Percentiles rank a stretch among this genome's conserved stretches.
Evolutionary conservation across 2,329 filamentous ascomycete species (phyloP).

Genomic region (Aspergillus piperis): DNA sequence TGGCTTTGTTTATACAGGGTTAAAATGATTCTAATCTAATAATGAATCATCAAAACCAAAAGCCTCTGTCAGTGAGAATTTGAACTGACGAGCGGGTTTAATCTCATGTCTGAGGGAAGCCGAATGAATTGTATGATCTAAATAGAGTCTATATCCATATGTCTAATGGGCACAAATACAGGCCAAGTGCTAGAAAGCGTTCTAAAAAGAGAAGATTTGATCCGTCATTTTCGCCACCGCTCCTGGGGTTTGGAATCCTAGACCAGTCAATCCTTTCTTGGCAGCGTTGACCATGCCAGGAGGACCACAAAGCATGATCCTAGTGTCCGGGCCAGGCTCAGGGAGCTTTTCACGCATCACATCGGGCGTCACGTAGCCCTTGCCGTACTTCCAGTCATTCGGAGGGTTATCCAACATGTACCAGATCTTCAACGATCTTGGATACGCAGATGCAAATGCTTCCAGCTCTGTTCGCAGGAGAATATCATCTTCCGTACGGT

Average conservation of each 20-base stretch:
- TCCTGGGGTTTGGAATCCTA: constrained; percentile 56
- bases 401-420: constrained; percentile 57
- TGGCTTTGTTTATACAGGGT: too few species aligned
- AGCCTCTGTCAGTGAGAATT: too few species aligned
- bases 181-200: too few species aligned
- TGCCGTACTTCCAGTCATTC: constrained; percentile 50
- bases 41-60: too few species aligned
- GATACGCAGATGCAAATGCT: constrained; percentile 52
- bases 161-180: too few species aligned
- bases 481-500: constrained; percentile 61
- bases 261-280: constrained; percentile 51
- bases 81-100: too few species aligned
- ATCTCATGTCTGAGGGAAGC: too few species aligned
- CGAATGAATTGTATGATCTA: too few species aligned
- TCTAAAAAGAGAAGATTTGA: constrained; percentile 57
- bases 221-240: constrained; percentile 55
- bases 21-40: too few species aligned
- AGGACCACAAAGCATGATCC: constrained; percentile 62
- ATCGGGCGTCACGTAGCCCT: constrained; percentile 55
- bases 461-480: constrained; percentile 60
- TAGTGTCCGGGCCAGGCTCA: constrained; percentile 47
- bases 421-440: constrained; percentile 56
- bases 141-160: too few species aligned
- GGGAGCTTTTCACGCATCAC: constrained; percentile 56
- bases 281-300: constrained; percentile 61